Evolutionary conservation across 768 basidiomycete genomes (phyloP).

Genomic region (Mycena epipterygia): DNA sequence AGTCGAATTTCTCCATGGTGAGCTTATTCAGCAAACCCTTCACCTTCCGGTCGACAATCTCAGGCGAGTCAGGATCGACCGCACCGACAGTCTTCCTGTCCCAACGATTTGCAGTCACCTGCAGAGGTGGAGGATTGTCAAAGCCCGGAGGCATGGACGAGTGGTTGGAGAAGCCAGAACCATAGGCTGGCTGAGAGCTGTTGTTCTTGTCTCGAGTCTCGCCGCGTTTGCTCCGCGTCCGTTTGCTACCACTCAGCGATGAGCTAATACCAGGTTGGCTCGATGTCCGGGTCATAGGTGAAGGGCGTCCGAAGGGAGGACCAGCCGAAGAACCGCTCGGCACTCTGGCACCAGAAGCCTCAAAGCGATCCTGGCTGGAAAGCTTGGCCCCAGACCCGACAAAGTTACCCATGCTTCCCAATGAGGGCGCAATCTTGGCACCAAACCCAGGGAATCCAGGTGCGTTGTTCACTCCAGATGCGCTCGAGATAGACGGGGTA

Average conservation of each 20-base stretch:
- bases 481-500: slow-evolving; percentile 53
- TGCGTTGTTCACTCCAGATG: slow-evolving; percentile 26
- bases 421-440: slow-evolving; percentile 56
- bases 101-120: slow-evolving; percentile 89
- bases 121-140: slow-evolving; percentile 85
- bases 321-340: slow-evolving; percentile 63
- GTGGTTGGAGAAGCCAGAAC: slow-evolving; percentile 49
- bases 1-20: slow-evolving; percentile 96
- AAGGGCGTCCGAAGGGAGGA: slow-evolving; percentile 67
- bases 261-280: slow-evolving; percentile 72
- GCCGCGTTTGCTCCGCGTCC: slow-evolving; percentile 88
- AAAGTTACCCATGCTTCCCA: slow-evolving; percentile 78
- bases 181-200: slow-evolving; percentile 59
- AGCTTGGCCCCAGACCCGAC: slow-evolving; percentile 68
- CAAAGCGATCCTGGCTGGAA: slow-evolving; percentile 80
- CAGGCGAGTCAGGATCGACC: slow-evolving; percentile 78
- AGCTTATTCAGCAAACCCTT: slow-evolving; percentile 94
- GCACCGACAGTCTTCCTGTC: slow-evolving; percentile 61
- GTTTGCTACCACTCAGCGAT: slow-evolving; percentile 63
- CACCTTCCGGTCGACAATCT: slow-evolving; percentile 94
- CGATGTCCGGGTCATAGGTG: slow-evolving; percentile 76
- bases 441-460: slow-evolving; percentile 64
- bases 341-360: slow-evolving; percentile 61
- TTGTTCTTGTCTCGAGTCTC: slow-evolving; percentile 75
- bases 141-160: slow-evolving; percentile 47